These are phyloP conservation scores for Metschnikowia similis DNA, from an alignment of 805 yeast species.

Conservation along the genomic window DNA sequence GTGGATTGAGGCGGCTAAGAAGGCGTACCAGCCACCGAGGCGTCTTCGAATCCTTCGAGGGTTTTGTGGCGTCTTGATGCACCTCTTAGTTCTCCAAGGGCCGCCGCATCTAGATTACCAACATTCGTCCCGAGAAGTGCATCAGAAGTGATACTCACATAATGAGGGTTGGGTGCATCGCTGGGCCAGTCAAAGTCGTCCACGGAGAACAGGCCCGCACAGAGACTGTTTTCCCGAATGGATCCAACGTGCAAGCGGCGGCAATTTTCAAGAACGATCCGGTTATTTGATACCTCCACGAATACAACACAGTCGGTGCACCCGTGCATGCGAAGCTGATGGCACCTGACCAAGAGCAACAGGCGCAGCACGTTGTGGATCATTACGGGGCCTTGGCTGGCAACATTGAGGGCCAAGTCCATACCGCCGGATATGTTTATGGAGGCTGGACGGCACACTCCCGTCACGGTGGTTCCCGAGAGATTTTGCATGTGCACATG, in stretches of 20 bases:
- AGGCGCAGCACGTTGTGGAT: slow-evolving; percentile 14
- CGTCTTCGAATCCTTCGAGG: too few species aligned
- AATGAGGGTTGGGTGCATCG: slow-evolving; percentile 5
- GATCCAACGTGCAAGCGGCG: slow-evolving; percentile 6
- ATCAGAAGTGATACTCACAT: neutral
- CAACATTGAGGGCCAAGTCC: slow-evolving; percentile 22
- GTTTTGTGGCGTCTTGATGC: neutral
- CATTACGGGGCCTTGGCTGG: slow-evolving; percentile 29
- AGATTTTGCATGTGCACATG: slow-evolving; percentile 13
- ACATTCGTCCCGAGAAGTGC: neutral
- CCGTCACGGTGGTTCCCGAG: slow-evolving; percentile 1
- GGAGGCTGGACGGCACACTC: slow-evolving; percentile 1
- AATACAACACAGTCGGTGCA: slow-evolving; percentile 13
- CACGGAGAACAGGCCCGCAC: slow-evolving; percentile 2
- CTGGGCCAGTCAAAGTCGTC: slow-evolving; percentile 18
- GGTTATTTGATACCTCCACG: slow-evolving; percentile 18
- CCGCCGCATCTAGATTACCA: neutral
- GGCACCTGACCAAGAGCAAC: slow-evolving; percentile 13
- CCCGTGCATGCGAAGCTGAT: slow-evolving; percentile 18
- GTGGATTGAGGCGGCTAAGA: too few species aligned
- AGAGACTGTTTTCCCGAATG: neutral
- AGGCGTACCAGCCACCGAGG: too few species aligned
- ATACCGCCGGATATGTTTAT: slow-evolving; percentile 15
- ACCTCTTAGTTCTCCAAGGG: neutral
- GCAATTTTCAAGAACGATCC: slow-evolving; percentile 31